Conservation (phyloP, 2,329 filamentous ascomycete species). For the Fusarium clavum region DNA sequence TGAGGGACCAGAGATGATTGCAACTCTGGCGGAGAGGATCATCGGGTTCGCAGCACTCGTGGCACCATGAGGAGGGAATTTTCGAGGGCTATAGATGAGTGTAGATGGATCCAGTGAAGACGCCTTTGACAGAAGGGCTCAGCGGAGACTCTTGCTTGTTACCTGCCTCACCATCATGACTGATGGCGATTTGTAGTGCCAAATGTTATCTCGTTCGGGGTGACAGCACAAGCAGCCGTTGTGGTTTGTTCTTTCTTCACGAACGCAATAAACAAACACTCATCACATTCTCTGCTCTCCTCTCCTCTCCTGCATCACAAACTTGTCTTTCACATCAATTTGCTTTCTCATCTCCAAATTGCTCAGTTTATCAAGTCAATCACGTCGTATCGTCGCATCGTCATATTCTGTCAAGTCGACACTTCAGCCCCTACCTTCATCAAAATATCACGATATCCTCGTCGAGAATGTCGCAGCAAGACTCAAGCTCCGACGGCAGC, state of each 20-base stretch:
- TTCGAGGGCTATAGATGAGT: no score
- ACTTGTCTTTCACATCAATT: no score
- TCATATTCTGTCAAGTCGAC: no score
- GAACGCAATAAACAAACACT: not conserved
- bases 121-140: not conserved
- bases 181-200: not conserved
- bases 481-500: no score
- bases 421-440: no score
- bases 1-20: not conserved
- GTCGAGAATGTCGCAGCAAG: no score
- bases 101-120: no score
- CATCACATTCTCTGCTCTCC: not conserved
- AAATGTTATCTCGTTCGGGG: not conserved
- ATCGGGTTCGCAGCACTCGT: not conserved
- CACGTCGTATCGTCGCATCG: no score
- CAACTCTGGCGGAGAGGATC: not conserved
- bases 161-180: not conserved
- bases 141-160: not conserved
- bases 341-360: rapidly evolving
- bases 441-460: rapidly evolving
- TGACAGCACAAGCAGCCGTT: not conserved
- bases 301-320: no score
- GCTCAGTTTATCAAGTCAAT: no score
- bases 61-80: no score
- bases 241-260: not conserved